Evolutionary conservation across 306 rosid species (phyloP), one percentile per base, ranked within the genome.

Genomic region (Vicia sativa): DNA sequence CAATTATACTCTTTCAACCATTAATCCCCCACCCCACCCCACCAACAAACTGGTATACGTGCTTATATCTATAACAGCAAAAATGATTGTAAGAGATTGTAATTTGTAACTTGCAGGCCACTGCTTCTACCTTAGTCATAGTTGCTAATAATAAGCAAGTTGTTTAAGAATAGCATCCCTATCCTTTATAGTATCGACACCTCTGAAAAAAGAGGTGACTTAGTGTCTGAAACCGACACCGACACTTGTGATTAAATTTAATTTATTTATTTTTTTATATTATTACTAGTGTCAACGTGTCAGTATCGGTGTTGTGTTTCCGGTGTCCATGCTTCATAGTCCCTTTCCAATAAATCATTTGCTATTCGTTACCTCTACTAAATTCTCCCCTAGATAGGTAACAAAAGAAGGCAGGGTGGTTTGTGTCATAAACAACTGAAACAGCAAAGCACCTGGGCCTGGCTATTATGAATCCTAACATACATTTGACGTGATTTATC

Each of bases 401-500:
- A 3, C 60, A 53, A 26, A 55, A 12, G 41, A 56, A 29, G 58
- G 59, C 14, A 8, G 62, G 11, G 14, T 6, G 21, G n/a, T 56
- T 56, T 13, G 21, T 26, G 5, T 11, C 21, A n/a, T 26, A 57
- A 57, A 57, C 63, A 57, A 29, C 42, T 57, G 13, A 57, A 57
- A 57, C n/a, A 57, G 63, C 14, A 41, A 31, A 57, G 42, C 23
- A 31, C 42, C 13, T 31, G 61, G 9, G 37, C 61, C 37, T 25
- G 61, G 37, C 42, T 31, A 23, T 57, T 57, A 57, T n/a, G 35
- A 23, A 15, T 57, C 13, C 42, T 57, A 57, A 31, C 62, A 7
- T 29, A n/a, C 12, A 15, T 23, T 8, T 57, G 37, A 8, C 4
- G 23, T 57, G 42, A 57, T 3, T 34, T 31, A 57, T 57, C 21